Evolutionary conservation across 1,284 basidiomycete species (phyloP).

Genomic region (Fomitopsis palustris): DNA sequence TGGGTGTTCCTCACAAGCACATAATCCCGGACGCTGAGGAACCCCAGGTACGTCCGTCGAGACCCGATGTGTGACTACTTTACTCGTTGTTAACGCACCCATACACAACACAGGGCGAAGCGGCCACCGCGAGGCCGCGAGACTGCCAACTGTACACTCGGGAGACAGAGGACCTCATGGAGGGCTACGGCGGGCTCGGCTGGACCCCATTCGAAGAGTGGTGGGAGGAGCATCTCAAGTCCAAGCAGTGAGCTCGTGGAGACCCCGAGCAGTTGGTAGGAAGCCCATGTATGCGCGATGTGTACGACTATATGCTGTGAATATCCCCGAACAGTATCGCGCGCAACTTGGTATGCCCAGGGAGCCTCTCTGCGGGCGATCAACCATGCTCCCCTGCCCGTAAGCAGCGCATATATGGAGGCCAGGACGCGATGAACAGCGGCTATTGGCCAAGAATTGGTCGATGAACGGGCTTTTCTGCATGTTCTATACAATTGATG

Average conservation of each 20-base stretch:
- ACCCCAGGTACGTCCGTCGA: constrained; percentile 37
- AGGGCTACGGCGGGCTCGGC: constrained; percentile 52
- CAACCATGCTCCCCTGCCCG: no score
- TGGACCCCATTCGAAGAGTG: constrained; percentile 71
- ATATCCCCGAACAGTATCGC: no score
- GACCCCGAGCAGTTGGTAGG: not conserved
- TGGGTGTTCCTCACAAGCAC: constrained; percentile 60
- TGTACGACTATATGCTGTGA: not conserved
- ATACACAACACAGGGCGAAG: constrained; percentile 32
- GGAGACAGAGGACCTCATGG: constrained; percentile 60
- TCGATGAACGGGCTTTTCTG: no score
- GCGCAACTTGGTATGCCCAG: no score
- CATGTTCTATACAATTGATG: no score
- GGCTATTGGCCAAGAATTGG: no score
- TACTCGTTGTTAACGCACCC: not conserved
- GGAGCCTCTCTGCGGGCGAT: no score
- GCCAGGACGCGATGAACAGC: no score
- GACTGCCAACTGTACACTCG: constrained; percentile 69
- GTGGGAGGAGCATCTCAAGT: constrained; percentile 50
- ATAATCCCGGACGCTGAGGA: constrained; percentile 64
- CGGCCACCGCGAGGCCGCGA: constrained; percentile 63
- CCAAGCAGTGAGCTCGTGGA: constrained; percentile 12
- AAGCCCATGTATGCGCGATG: not conserved
- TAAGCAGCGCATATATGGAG: no score
- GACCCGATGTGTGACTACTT: not conserved